These are phyloP conservation scores for Mrakiaceae sp. DNA, from an alignment of 1,284 basidiomycete species.

Conservation along the genomic window DNA sequence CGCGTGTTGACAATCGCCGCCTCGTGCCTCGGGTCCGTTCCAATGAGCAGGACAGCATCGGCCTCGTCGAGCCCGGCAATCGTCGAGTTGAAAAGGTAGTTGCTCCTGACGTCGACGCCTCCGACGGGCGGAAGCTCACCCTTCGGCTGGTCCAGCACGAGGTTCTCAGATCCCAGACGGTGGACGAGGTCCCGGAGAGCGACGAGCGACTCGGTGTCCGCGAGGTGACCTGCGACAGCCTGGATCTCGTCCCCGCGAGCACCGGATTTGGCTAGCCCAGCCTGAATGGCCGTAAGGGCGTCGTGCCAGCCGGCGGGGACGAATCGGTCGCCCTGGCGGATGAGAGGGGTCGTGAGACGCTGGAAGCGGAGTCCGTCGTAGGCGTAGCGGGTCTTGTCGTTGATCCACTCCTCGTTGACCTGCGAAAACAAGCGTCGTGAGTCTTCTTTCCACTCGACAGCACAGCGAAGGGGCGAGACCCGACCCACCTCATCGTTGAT, in stretches of 20 bases:
- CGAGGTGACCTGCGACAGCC: conserved; percentile 82
- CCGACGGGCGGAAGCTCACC: conserved; percentile 59
- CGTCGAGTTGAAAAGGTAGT: conserved; percentile 95
- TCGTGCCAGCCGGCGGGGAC: conserved; percentile 88
- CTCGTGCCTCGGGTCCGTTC: conserved; percentile 95
- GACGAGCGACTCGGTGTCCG: conserved; percentile 62
- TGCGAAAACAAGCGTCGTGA: too few species aligned
- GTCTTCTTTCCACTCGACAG: too few species aligned
- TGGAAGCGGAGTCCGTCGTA: conserved; percentile 95
- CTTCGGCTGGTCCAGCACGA: conserved; percentile 62
- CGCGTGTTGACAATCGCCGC: conserved; percentile 95
- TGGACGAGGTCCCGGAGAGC: conserved; percentile 82
- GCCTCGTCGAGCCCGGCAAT: conserved; percentile 86
- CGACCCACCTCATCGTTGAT: conserved; percentile 78
- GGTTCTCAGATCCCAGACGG: conserved; percentile 90
- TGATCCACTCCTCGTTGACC: conserved; percentile 73
- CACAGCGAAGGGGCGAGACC: too few species aligned
- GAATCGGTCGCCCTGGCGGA: conserved; percentile 87
- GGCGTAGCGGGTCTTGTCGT: conserved; percentile 95
- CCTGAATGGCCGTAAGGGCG: conserved; percentile 65
- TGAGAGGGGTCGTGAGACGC: conserved; percentile 80
- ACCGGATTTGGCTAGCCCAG: conserved; percentile 67
- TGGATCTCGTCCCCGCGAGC: conserved; percentile 93
- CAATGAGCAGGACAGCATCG: conserved; percentile 86
- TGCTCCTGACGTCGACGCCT: conserved; percentile 84